Percentiles rank a stretch among this genome's conserved stretches.
Conservation (phyloP, 2,329 filamentous ascomycete species). For the Dothiorella sarmentorum region DNA sequence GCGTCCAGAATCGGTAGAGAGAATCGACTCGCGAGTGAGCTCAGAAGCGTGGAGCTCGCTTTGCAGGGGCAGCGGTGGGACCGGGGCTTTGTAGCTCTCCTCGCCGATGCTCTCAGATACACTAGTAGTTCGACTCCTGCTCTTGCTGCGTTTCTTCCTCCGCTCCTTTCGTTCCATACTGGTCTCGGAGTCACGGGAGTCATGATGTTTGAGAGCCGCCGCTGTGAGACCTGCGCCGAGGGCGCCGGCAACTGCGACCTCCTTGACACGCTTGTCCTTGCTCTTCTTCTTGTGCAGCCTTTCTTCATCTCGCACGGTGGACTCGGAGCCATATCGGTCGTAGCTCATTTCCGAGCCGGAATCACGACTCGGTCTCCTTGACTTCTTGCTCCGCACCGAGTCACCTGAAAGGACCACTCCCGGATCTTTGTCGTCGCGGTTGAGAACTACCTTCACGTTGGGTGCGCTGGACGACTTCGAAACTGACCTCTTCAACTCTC, state of each 20-base stretch:
- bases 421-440: slow-evolving; percentile 57
- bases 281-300: slow-evolving; percentile 53
- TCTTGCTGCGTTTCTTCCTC: slow-evolving; percentile 48
- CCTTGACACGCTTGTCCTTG: slow-evolving; percentile 49
- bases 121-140: slow-evolving; percentile 51
- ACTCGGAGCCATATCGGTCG: slow-evolving; percentile 27
- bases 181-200: slow-evolving; percentile 66
- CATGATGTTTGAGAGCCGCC: slow-evolving; percentile 61
- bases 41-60: slow-evolving; percentile 86
- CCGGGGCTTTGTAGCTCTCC: slow-evolving; percentile 49
- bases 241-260: slow-evolving; percentile 53
- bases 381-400: slow-evolving; percentile 50
- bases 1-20: slow-evolving; percentile 74
- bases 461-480: slow-evolving; percentile 62
- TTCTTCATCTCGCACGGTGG: slow-evolving; percentile 42
- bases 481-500: slow-evolving; percentile 48
- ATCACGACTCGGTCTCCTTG: slow-evolving; percentile 53
- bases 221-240: slow-evolving; percentile 58
- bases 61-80: slow-evolving; percentile 82
- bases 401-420: slow-evolving; percentile 56
- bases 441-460: slow-evolving; percentile 59
- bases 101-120: slow-evolving; percentile 52
- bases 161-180: slow-evolving; percentile 48
- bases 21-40: slow-evolving; percentile 79
- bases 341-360: slow-evolving; percentile 45